These are phyloP conservation scores for Fusarium devonianum DNA, from an alignment of 2,329 filamentous ascomycete species.

Conservation along the genomic window DNA sequence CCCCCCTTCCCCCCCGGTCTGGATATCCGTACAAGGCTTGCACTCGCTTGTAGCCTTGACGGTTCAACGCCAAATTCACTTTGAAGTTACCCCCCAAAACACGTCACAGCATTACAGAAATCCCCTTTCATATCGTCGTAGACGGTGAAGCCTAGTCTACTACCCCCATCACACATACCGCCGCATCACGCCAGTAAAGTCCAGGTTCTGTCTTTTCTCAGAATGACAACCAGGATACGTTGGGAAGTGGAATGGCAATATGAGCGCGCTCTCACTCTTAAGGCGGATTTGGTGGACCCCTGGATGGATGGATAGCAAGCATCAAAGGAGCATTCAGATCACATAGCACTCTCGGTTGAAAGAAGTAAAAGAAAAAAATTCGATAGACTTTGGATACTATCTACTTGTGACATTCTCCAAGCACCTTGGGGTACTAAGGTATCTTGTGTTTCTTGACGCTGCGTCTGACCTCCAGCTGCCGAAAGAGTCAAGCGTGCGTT, in stretches of 20 bases:
- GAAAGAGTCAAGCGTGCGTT: slow-evolving; percentile 4
- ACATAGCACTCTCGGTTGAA: slow-evolving; percentile 37
- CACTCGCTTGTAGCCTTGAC: slow-evolving; percentile 24
- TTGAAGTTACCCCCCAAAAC: slow-evolving; percentile 25
- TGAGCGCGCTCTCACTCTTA: slow-evolving; percentile 24
- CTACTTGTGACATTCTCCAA: neutral
- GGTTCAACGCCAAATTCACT: slow-evolving; percentile 13
- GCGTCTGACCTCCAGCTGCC: no score
- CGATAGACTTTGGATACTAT: slow-evolving; percentile 25
- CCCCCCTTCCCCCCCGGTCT: slow-evolving; percentile 22
- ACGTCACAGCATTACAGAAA: slow-evolving; percentile 35
- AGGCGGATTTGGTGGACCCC: slow-evolving; percentile 33
- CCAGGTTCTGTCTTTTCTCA: slow-evolving; percentile 29
- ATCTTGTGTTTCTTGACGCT: no score
- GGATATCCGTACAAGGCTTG: slow-evolving; percentile 11
- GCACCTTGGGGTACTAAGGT: no score
- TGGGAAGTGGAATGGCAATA: slow-evolving; percentile 33
- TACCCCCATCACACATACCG: slow-evolving; percentile 23
- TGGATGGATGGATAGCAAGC: slow-evolving; percentile 41
- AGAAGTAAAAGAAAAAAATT: slow-evolving; percentile 39
- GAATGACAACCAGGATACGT: slow-evolving; percentile 32
- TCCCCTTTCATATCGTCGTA: slow-evolving; percentile 26
- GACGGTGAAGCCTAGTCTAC: slow-evolving; percentile 15
- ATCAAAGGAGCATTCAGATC: slow-evolving; percentile 38
- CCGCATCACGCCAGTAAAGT: slow-evolving; percentile 22